Evolutionary conservation across 768 basidiomycete genomes (phyloP).

Genomic region (Lactarius vividus): DNA sequence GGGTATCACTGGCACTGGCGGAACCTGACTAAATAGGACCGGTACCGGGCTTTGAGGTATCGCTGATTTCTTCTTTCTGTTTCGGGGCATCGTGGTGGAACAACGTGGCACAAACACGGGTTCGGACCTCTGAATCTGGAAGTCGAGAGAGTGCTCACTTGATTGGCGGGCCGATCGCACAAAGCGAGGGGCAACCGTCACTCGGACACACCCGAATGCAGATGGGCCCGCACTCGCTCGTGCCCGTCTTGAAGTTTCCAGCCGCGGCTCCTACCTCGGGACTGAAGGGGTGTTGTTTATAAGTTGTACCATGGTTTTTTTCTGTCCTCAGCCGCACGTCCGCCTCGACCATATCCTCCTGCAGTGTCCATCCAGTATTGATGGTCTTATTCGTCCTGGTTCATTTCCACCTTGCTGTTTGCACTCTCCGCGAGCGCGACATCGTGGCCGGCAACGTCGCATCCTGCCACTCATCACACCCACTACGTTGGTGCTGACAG

Average conservation of each 20-base stretch:
- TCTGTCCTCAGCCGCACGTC: neutral
- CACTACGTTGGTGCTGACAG: slow-evolving; percentile 27
- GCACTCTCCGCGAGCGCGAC: slow-evolving; percentile 29
- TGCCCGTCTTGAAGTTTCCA: too few species aligned
- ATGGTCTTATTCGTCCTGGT: slow-evolving; percentile 27
- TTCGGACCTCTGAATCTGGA: too few species aligned
- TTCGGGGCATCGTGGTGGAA: neutral
- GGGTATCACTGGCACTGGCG: too few species aligned
- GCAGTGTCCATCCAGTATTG: neutral
- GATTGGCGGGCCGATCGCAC: too few species aligned
- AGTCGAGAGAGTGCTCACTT: too few species aligned
- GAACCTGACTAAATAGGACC: too few species aligned
- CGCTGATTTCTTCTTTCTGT: neutral
- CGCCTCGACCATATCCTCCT: neutral
- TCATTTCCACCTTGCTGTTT: slow-evolving; percentile 28
- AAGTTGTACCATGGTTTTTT: too few species aligned
- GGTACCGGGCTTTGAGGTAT: neutral
- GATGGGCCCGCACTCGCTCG: too few species aligned
- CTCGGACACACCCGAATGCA: too few species aligned
- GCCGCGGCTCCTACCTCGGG: too few species aligned
- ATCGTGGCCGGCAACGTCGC: slow-evolving; percentile 24
- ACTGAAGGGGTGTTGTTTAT: neutral
- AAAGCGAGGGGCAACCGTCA: too few species aligned
- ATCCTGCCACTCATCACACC: slow-evolving; percentile 30
- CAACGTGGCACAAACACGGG: too few species aligned